phyloP scores from a whole-genome alignment of 257 asterid genomes.

The Forsythia viridissima region DNA sequence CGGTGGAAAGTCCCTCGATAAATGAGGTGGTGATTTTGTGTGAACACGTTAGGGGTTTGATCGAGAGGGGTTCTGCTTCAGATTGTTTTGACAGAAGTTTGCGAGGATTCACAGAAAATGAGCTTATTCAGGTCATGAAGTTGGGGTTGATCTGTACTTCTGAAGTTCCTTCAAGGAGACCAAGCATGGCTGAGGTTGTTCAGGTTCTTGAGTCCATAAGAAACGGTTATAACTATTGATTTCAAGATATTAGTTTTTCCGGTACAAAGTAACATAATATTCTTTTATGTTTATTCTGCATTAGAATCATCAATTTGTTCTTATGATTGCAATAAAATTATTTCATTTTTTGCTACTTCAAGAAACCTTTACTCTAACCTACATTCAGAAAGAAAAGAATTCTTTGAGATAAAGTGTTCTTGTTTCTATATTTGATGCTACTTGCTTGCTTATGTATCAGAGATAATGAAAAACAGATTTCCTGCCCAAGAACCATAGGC shows the following conservation, averaged over 20 bases:
- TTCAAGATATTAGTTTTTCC: constrained; percentile 15
- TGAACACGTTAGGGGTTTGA: constrained; percentile 65
- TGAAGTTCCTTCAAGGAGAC: constrained; percentile 70
- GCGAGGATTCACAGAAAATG: constrained; percentile 70
- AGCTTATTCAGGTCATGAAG: constrained; percentile 85
- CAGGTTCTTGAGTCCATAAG: constrained; percentile 87
- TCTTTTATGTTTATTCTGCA: constrained; percentile 58
- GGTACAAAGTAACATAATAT: constrained; percentile 35
- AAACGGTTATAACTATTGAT: constrained; percentile 50
- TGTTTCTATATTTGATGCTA: not conserved
- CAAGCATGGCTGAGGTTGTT: constrained; percentile 93
- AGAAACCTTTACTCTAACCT: not conserved
- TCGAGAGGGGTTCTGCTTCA: constrained; percentile 63
- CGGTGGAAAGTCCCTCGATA: constrained; percentile 64
- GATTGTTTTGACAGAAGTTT: constrained; percentile 70
- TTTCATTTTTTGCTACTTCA: constrained; percentile 19
- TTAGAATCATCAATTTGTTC: constrained; percentile 33
- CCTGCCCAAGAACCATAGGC: too few species aligned
- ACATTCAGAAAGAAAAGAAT: not conserved
- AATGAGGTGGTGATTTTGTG: constrained; percentile 77
- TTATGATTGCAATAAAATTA: constrained; percentile 41
- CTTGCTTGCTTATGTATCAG: not conserved
- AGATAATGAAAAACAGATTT: not conserved
- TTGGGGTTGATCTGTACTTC: constrained; percentile 77
- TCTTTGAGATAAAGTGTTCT: not conserved